Base-by-base conservation (phyloP, 495 filamentous ascomycete species). In the Penicillium ochrochloron region DNA sequence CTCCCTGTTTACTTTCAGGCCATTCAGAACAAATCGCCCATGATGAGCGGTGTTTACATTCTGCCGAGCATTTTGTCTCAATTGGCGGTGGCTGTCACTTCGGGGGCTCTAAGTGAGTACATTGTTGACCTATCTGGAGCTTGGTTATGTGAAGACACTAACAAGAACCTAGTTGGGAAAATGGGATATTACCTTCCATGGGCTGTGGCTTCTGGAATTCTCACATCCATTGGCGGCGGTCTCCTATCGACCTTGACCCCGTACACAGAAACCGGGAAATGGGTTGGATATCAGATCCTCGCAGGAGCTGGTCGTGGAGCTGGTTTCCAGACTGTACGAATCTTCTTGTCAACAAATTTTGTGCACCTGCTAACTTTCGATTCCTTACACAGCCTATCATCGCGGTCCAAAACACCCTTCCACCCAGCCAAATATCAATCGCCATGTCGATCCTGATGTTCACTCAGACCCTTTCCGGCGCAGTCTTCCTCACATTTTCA, bases 201-300 rank as follows among this genome's bases (percentile, higher is more conserved):
- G 57, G 72, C 68, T 23, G 55, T 86, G 11, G 48, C 58, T 19
- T 60, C 75, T 23, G 70, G 70, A 11, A 46, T 65, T 3, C 51
- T 75, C 9, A 70, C 63, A 35, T 44, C 77, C 10, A 66, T 88
- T 50, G 82, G 79, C 14, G 73, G 75, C 17, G 85, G 85, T 3
- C 70, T 89, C 35, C 63, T 85, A 21, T 81, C 82, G 21, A 84
- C 82, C 14, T 75, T 84, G 9, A 70, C 71, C 6, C 79, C 80
- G 3, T 48, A 64, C 4, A 86, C 83, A 14, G 55, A 73, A 0
- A 61, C 75, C 0, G 80, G 73, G 31, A 82, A 70, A 50, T 86
- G 84, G 82, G 74, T 87, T 37, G 85, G 85, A 33, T 88, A 85
- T 65, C 83, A 87, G 65, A 79, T 87, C 41, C 67, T 89, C 10